Conservation (phyloP, 2,329 filamentous ascomycete genomes). For the Ascocoryne sarcoides region DNA sequence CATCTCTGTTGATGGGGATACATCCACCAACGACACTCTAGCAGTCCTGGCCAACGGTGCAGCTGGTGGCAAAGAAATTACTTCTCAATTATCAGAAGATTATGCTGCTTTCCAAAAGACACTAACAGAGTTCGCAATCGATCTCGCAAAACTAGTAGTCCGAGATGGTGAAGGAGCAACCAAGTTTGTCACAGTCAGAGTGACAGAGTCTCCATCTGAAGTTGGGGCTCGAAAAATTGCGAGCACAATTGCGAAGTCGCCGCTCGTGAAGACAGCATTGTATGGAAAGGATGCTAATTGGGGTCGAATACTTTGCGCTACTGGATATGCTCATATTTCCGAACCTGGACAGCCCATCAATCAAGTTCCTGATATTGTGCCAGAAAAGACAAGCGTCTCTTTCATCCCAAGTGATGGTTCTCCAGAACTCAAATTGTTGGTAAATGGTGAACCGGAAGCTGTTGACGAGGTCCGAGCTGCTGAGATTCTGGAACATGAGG, state of each 20-base stretch:
- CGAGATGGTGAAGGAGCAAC: conserved; percentile 96
- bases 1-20: conserved; percentile 95
- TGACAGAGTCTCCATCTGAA: conserved; percentile 63
- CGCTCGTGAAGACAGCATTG: conserved; percentile 92
- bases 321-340: conserved; percentile 66
- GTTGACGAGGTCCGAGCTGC: conserved; percentile 71
- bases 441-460: conserved; percentile 70
- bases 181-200: conserved; percentile 91
- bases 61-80: conserved; percentile 62
- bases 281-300: conserved; percentile 98
- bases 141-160: conserved; percentile 86
- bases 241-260: conserved; percentile 79
- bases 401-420: conserved; percentile 74
- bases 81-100: conserved; percentile 46
- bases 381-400: conserved; percentile 66
- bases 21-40: conserved; percentile 93
- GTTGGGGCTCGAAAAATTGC: conserved; percentile 70
- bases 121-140: conserved; percentile 68
- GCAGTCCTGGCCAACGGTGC: conserved; percentile 93
- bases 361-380: conserved; percentile 55
- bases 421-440: conserved; percentile 64
- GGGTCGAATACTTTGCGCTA: conserved; percentile 92
- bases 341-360: conserved; percentile 47
- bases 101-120: conserved; percentile 62
- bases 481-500: conserved; percentile 68